These are phyloP conservation scores for Fusarium anthophilum DNA, from an alignment of 2,329 filamentous ascomycete species.

Conservation along the genomic window DNA sequence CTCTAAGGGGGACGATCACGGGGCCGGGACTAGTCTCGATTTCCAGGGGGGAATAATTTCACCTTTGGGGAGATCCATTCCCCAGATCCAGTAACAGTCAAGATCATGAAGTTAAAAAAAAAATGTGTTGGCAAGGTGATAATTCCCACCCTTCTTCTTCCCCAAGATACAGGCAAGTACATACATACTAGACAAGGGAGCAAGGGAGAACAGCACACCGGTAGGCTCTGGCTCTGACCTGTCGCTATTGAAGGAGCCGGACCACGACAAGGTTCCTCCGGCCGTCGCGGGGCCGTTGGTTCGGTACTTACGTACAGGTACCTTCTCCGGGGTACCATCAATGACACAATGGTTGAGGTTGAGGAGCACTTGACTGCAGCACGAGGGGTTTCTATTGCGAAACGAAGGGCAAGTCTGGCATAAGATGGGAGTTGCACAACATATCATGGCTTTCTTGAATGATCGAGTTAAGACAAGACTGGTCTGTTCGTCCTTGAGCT, in stretches of 20 bases:
- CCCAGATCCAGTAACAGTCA: slow-evolving; percentile 31
- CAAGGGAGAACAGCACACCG: slow-evolving; percentile 17
- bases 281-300: slow-evolving; percentile 39
- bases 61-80: slow-evolving; percentile 21
- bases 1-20: slow-evolving; percentile 36
- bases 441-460: slow-evolving; percentile 10
- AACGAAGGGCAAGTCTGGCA: slow-evolving; percentile 19
- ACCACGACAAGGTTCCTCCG: slow-evolving; percentile 26
- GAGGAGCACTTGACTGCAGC: slow-evolving; percentile 29
- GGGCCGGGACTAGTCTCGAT: slow-evolving; percentile 29
- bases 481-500: slow-evolving; percentile 7
- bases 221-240: slow-evolving; percentile 17
- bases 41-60: slow-evolving; percentile 19
- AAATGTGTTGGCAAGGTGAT: slow-evolving; percentile 24
- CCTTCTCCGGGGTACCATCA: slow-evolving; percentile 31
- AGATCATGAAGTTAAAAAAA: slow-evolving; percentile 28
- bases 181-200: not conserved
- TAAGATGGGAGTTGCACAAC: slow-evolving; percentile 31
- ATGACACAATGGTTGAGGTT: slow-evolving; percentile 39
- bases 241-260: slow-evolving; percentile 9
- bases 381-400: slow-evolving; percentile 27
- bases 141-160: slow-evolving; percentile 15
- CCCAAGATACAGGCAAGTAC: slow-evolving; percentile 4
- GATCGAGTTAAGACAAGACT: slow-evolving; percentile 17
- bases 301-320: slow-evolving; percentile 40